Conservation (phyloP, 2,329 filamentous ascomycete genomes). For the Trichophyton rubrum region DNA sequence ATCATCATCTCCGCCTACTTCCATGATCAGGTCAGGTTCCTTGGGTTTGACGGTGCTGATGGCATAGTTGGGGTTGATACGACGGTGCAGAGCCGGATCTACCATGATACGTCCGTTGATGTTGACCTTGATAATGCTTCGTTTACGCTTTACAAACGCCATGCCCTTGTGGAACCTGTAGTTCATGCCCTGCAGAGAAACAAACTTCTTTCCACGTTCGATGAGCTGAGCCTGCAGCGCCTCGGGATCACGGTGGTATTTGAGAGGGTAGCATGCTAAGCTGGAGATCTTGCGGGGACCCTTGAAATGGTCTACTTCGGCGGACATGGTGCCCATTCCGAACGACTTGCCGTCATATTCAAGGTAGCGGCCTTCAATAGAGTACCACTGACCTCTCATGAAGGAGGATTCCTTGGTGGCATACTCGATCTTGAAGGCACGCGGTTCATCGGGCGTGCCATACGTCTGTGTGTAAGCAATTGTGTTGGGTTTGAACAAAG, state of each 20-base stretch:
- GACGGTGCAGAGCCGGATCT: slow-evolving; percentile 67
- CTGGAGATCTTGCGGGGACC: slow-evolving; percentile 72
- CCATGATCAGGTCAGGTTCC: slow-evolving; percentile 46
- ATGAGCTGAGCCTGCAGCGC: slow-evolving; percentile 55
- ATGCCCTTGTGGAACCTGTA: slow-evolving; percentile 75
- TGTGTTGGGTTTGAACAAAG: slow-evolving; percentile 75
- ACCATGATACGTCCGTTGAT: slow-evolving; percentile 83
- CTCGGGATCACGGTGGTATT: slow-evolving; percentile 63
- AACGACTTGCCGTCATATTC: slow-evolving; percentile 83
- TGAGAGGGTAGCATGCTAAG: slow-evolving; percentile 61
- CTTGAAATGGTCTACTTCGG: slow-evolving; percentile 62
- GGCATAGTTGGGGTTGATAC: slow-evolving; percentile 75
- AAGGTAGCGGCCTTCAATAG: slow-evolving; percentile 60
- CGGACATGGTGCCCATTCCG: slow-evolving; percentile 58
- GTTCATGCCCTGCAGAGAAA: slow-evolving; percentile 65
- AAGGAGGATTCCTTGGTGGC: slow-evolving; percentile 58
- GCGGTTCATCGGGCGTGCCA: slow-evolving; percentile 60
- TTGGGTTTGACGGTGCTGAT: slow-evolving; percentile 63
- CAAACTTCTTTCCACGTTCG: slow-evolving; percentile 73
- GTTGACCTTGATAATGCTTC: slow-evolving; percentile 62
- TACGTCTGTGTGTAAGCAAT: slow-evolving; percentile 69
- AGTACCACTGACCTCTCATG: slow-evolving; percentile 62
- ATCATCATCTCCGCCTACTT: slow-evolving; percentile 34
- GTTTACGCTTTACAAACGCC: slow-evolving; percentile 73
- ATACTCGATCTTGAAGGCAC: slow-evolving; percentile 70